Base-by-base conservation (phyloP, 169 alveolate genomes). In the Miamiensis avidus region DNA sequence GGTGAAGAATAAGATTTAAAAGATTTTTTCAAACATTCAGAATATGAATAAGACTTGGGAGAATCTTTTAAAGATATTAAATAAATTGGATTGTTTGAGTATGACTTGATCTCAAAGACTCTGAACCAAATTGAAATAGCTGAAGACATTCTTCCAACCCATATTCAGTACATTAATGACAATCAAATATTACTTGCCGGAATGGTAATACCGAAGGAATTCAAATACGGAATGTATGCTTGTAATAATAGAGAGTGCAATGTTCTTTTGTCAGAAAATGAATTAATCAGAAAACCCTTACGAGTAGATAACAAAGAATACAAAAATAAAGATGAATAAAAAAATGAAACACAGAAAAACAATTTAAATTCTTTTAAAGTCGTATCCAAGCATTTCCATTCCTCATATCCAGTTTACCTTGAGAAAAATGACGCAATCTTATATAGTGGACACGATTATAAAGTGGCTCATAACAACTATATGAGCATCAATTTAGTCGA, bases 201-300 rank as follows among this genome's bases (percentile, higher is more conserved):
- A 11, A 81, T 81, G 75, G 34, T 79, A 81, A 33, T 81, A 25
- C 74, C 73, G 6, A 73, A 65, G 28, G 90, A 86, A 81, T 86
- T 86, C 34, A 86, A 81, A 64, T 86, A 86, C 81, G 90, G 90
- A 33, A 79, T 86, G 29, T 73, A 79, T 32, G 84, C 75, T 74
- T 86, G 90, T 75, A 79, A 79, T 34, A 86, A 86, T 49, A 79
- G 90, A 31, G 31, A 64, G 1, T 32, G 82, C 27, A 78, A 72
- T 6, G 65, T 86, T 30, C 81, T 74, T 65, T 65, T 81, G n/a
- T 31, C 75, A 4, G 83, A 86, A 28, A 31, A 86, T 0, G 73
- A 76, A 27, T 20, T 65, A 81, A 65, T 74, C 1, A 32, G 25
- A 20, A 65, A 74, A 31, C 73, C 74, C 16, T 72, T 77, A n/a